Conservation (phyloP, 768 basidiomycete genomes). For the Russula foetens region DNA sequence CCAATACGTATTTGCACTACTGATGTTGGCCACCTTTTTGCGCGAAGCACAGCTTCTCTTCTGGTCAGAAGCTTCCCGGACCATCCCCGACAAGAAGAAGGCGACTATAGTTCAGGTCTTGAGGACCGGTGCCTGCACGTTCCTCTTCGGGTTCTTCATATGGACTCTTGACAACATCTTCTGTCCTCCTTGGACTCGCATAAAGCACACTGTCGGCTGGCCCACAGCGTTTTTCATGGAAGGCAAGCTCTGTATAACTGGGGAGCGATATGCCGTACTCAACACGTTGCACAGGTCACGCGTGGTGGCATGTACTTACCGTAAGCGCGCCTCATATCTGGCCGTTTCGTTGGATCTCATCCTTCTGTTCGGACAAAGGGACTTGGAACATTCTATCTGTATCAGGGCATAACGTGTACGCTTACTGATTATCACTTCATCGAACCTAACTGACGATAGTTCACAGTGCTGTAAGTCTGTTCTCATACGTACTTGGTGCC, state of each 20-base stretch:
- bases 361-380: conserved; percentile 19
- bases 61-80: conserved; percentile 31
- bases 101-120: conserved; percentile 38
- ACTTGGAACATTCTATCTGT: conserved; percentile 28
- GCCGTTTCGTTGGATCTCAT: background rate
- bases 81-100: conserved; percentile 38
- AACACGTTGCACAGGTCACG: conserved; percentile 39
- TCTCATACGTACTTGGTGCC: background rate
- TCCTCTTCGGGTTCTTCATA: conserved; percentile 56
- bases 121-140: conserved; percentile 44
- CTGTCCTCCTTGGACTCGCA: conserved; percentile 47
- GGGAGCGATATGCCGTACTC: background rate
- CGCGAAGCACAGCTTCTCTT: conserved; percentile 48
- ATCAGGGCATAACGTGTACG: conserved; percentile 29
- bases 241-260: conserved; percentile 29
- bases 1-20: conserved; percentile 58
- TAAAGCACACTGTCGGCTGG: conserved; percentile 54
- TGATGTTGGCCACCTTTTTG: conserved; percentile 41
- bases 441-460: background rate
- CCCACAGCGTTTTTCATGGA: conserved; percentile 59
- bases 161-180: conserved; percentile 83
- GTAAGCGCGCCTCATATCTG: conserved; percentile 29
- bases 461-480: conserved; percentile 24
- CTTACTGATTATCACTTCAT: background rate
- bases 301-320: conserved; percentile 70